A percentile compares a stretch with the other conserved stretches of the same genome.
phyloP scores from a whole-genome alignment of 257 asterid genomes.

The Verbascum thapsus region DNA sequence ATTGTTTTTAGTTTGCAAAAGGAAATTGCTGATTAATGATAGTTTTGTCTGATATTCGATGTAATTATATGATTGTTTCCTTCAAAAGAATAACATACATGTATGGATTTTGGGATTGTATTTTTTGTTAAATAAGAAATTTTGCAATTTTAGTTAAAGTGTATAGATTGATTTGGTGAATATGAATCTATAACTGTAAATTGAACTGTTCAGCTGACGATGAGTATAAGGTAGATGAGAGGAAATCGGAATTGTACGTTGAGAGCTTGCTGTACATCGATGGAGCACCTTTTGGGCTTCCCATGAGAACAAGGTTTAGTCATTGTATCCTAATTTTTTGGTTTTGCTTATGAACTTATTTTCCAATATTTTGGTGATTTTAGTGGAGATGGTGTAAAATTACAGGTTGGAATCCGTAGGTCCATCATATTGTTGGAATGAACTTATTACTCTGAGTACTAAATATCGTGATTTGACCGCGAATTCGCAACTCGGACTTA shows the following conservation, averaged over 20 bases:
- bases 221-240: slow-evolving; percentile 63
- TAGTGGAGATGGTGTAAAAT: slow-evolving; percentile 19
- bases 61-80: too few species aligned
- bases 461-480: slow-evolving; percentile 93
- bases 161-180: slow-evolving; percentile 22
- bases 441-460: slow-evolving; percentile 88
- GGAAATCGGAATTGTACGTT: slow-evolving; percentile 76
- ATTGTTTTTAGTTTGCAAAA: too few species aligned
- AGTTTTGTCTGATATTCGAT: too few species aligned
- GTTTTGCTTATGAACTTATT: background rate
- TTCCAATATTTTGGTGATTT: slow-evolving; percentile 7
- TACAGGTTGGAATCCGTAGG: slow-evolving; percentile 83
- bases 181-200: slow-evolving; percentile 14
- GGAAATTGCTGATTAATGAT: too few species aligned
- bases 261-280: slow-evolving; percentile 81
- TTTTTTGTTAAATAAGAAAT: background rate
- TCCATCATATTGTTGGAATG: slow-evolving; percentile 89
- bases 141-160: slow-evolving; percentile 22
- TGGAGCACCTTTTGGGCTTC: slow-evolving; percentile 98
- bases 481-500: slow-evolving; percentile 80
- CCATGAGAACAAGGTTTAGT: slow-evolving; percentile 87
- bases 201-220: slow-evolving; percentile 49
- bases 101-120: background rate
- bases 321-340: slow-evolving; percentile 4
- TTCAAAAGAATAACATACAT: too few species aligned